phyloP scores from a whole-genome alignment of 1,284 basidiomycete species.

The Ganoderma lucidum region DNA sequence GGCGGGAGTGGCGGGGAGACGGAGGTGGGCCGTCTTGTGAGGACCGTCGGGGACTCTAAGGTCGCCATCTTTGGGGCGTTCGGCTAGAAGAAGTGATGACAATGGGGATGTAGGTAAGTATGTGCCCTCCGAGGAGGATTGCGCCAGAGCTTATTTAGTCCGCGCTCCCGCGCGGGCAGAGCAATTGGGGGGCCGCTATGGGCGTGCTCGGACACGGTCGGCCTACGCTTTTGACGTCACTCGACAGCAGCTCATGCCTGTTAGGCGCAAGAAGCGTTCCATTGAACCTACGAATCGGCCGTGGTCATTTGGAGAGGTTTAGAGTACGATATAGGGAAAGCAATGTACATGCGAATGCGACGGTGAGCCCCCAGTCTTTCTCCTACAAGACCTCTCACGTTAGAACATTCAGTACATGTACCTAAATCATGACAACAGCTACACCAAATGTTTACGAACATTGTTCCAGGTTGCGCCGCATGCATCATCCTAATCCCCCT shows the following conservation, averaged over 20 bases:
- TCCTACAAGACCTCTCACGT: no score
- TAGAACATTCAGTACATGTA: no score
- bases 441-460: no score
- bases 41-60: conserved; percentile 16
- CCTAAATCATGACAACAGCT: no score
- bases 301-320: no score
- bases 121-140: not conserved
- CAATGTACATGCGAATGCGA: no score
- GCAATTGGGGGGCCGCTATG: not conserved
- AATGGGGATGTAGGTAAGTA: not conserved
- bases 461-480: no score
- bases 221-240: not conserved
- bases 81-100: not conserved
- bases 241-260: not conserved
- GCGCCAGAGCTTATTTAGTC: not conserved
- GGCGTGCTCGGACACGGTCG: not conserved
- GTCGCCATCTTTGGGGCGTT: conserved; percentile 8
- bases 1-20: conserved; percentile 13
- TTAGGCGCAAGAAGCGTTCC: not conserved
- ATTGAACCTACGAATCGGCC: not conserved
- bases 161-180: not conserved
- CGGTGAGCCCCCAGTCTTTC: no score
- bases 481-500: no score
- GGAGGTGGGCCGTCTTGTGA: conserved; percentile 13
- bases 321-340: no score